A percentile compares a stretch with the other conserved stretches of the same genome.
These are phyloP conservation scores for Pseudocercospora musae DNA, from an alignment of 2,329 filamentous ascomycete species.

Conservation along the genomic window DNA sequence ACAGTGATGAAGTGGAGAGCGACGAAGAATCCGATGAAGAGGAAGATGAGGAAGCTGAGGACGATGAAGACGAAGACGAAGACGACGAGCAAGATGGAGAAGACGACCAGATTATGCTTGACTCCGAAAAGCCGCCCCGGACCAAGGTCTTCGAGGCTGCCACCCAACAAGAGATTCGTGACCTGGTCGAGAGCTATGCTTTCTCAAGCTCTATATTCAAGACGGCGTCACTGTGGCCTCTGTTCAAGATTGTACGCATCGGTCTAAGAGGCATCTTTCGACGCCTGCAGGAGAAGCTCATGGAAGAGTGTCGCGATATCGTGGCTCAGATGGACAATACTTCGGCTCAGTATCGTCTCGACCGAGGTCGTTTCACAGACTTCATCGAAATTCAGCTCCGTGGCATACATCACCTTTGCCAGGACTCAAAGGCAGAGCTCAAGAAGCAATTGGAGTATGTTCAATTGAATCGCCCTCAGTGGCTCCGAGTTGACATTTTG, in stretches of 20 bases:
- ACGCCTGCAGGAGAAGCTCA: neutral
- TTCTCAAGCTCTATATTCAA: neutral
- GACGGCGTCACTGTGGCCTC: slow-evolving; percentile 6
- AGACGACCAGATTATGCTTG: no score
- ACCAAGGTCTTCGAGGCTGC: neutral
- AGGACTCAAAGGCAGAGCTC: neutral
- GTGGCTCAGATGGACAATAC: neutral
- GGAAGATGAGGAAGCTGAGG: no score
- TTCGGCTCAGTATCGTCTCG: neutral
- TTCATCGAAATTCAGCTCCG: neutral
- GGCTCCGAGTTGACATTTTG: neutral
- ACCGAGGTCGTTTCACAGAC: neutral
- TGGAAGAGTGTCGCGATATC: neutral
- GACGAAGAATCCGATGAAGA: neutral
- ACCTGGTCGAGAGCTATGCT: neutral
- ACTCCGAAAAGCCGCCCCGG: neutral
- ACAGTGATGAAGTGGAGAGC: neutral
- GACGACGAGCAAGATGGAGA: no score
- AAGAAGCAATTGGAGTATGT: neutral
- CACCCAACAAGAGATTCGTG: neutral
- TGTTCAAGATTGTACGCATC: slow-evolving; percentile 6
- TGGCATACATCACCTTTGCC: neutral
- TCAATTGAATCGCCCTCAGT: neutral
- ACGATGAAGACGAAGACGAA: no score
- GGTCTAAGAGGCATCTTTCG: slow-evolving; percentile 1